phyloP scores from a whole-genome alignment of 1,139 yeast genomes.

The Taphrina wiesneri region DNA sequence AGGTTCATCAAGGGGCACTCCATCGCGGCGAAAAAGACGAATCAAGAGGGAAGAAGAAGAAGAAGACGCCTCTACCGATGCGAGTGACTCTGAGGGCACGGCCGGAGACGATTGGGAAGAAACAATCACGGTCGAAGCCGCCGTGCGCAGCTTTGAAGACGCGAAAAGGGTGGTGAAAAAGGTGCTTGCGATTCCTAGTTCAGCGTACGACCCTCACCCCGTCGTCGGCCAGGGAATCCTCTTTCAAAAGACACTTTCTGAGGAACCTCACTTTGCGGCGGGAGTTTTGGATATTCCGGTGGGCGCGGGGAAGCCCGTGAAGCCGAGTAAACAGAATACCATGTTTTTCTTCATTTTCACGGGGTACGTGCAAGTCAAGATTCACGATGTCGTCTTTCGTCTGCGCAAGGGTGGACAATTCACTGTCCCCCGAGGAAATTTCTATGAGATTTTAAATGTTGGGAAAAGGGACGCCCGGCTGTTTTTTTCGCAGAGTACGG shows the following conservation, averaged over 20 bases:
- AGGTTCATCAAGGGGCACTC: neutral
- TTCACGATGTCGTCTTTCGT: constrained; percentile 61
- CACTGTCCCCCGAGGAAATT: constrained; percentile 65
- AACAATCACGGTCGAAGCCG: constrained; percentile 23
- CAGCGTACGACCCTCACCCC: constrained; percentile 26
- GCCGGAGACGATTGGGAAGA: constrained; percentile 21
- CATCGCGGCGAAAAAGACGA: neutral
- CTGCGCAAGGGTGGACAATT: constrained; percentile 76
- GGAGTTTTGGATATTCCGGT: constrained; percentile 70
- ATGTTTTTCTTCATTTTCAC: constrained; percentile 72
- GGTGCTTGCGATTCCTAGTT: constrained; percentile 22
- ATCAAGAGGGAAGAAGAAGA: constrained; percentile 42
- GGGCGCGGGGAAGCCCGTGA: constrained; percentile 59
- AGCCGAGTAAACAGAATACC: constrained; percentile 66
- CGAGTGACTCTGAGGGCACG: constrained; percentile 38
- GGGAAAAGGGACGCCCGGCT: constrained; percentile 61
- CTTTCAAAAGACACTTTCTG: constrained; percentile 67
- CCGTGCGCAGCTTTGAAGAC: constrained; percentile 29
- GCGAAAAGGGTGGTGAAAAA: constrained; percentile 13
- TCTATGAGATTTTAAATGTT: constrained; percentile 40
- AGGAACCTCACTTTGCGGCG: constrained; percentile 67
- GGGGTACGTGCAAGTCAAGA: constrained; percentile 69
- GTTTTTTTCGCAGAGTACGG: constrained; percentile 75
- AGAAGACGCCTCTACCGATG: constrained; percentile 34
- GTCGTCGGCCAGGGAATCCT: constrained; percentile 40